phyloP scores from a whole-genome alignment of 2,329 filamentous ascomycete genomes.

The Cladosporium phlei region DNA sequence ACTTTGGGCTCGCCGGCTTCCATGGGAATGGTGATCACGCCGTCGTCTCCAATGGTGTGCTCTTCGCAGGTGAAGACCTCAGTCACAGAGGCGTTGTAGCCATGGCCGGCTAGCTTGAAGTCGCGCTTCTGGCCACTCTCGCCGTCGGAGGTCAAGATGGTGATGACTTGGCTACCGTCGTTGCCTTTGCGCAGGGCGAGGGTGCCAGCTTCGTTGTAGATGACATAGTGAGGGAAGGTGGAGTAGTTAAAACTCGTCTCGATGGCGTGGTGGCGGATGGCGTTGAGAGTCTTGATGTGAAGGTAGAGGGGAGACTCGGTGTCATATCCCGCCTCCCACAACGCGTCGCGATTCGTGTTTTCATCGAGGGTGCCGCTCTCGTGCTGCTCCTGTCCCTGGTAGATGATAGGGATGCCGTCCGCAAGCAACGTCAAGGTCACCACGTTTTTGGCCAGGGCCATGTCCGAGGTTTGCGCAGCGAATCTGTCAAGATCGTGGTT shows the following conservation, averaged over 20 bases:
- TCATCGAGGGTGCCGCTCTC: conserved; percentile 30
- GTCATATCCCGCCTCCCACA: conserved; percentile 38
- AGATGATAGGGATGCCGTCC: conserved; percentile 42
- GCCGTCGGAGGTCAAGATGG: conserved; percentile 42
- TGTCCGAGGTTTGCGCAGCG: conserved; percentile 33
- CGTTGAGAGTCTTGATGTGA: conserved; percentile 37
- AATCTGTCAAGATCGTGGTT: conserved; percentile 41
- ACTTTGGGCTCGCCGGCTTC: conserved; percentile 33
- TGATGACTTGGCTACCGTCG: conserved; percentile 38
- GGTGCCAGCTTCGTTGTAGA: conserved; percentile 42
- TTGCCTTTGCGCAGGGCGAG: conserved; percentile 44
- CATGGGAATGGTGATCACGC: conserved; percentile 31
- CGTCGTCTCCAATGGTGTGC: conserved; percentile 24
- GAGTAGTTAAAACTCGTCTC: conserved; percentile 36
- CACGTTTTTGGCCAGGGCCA: conserved; percentile 36
- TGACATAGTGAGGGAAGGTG: conserved; percentile 37
- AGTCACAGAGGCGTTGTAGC: conserved; percentile 27
- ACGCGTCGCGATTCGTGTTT: conserved; percentile 35
- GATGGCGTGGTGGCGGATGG: conserved; percentile 41
- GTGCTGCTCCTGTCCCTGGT: conserved; percentile 41
- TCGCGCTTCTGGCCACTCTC: conserved; percentile 27
- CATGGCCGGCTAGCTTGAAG: conserved; percentile 33
- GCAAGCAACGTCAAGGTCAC: conserved; percentile 36
- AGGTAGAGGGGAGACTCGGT: conserved; percentile 38
- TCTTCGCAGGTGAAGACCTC: conserved; percentile 33